Evolutionary conservation across 768 basidiomycete genomes (phyloP).

Genomic region (Phanerochaete carnosa): DNA sequence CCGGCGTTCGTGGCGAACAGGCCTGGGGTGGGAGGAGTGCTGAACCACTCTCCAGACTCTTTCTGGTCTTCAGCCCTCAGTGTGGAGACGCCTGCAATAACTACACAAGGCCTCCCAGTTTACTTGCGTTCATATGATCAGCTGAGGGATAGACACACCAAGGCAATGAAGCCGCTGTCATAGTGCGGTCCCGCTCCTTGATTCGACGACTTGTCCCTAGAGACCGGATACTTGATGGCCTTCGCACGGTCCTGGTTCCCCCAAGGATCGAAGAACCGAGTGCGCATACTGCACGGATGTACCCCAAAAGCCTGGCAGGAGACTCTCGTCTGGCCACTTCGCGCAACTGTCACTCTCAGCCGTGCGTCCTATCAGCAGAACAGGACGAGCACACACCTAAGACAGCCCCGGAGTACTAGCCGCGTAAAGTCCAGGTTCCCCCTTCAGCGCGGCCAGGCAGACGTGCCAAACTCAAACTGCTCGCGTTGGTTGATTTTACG

Average conservation of each 20-base stretch:
- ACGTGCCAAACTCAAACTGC: conserved; percentile 80
- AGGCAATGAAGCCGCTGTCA: conserved; percentile 78
- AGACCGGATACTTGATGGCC: conserved; percentile 78
- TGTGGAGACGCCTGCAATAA: conserved; percentile 79
- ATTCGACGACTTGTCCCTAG: conserved; percentile 39
- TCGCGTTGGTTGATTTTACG: conserved; percentile 75
- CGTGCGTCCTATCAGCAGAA: not conserved
- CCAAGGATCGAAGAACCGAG: conserved; percentile 54
- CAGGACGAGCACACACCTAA: conserved; percentile 48
- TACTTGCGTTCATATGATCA: not conserved
- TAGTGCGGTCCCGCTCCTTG: conserved; percentile 88
- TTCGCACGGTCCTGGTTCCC: conserved; percentile 71
- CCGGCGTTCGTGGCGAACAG: conserved; percentile 85
- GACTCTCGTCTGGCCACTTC: conserved; percentile 75
- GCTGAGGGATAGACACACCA: conserved; percentile 41
- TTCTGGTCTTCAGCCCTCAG: conserved; percentile 79
- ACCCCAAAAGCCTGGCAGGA: conserved; percentile 67
- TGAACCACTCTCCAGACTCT: conserved; percentile 76
- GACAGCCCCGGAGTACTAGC: conserved; percentile 72
- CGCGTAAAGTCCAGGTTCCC: conserved; percentile 65
- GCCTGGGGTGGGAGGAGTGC: conserved; percentile 71
- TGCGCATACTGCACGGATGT: conserved; percentile 55
- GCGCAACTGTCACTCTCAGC: not conserved
- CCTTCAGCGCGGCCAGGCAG: conserved; percentile 49
- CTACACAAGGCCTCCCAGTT: conserved; percentile 32